Evolutionary conservation across 352 stramenopile species (phyloP).

Genomic region (Thalassiosira livingstoniorum): DNA sequence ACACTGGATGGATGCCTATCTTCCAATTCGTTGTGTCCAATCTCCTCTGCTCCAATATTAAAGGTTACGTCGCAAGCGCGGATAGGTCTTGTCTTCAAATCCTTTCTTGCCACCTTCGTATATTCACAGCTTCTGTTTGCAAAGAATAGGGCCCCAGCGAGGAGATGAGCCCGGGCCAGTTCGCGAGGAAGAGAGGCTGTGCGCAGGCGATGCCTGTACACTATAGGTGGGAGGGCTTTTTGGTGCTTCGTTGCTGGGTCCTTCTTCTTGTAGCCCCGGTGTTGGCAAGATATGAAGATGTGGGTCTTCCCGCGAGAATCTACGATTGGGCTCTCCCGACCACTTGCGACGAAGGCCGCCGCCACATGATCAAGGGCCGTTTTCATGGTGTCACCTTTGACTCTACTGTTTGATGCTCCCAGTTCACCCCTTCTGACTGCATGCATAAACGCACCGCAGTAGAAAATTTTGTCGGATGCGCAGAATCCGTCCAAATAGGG

Average conservation of each 20-base stretch:
- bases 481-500: no score
- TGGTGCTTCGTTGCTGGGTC: no score
- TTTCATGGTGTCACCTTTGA: not conserved
- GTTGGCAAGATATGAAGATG: constrained; percentile 8
- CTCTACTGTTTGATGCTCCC: not conserved
- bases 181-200: not conserved
- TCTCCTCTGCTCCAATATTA: not conserved
- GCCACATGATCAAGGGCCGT: constrained; percentile 20
- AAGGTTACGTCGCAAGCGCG: constrained; percentile 5
- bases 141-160: constrained; percentile 15
- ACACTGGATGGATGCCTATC: not conserved
- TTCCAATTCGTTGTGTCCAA: not conserved
- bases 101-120: constrained; percentile 9
- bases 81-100: not conserved
- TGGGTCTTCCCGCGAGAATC: constrained; percentile 3
- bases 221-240: not conserved
- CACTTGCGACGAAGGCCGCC: constrained; percentile 5
- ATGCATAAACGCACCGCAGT: not conserved
- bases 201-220: not conserved
- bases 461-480: no score
- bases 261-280: constrained; percentile 3
- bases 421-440: not conserved
- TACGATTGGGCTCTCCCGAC: constrained; percentile 10
- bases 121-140: constrained; percentile 18
- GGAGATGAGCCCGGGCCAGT: not conserved